Evolutionary conservation across 108 stramenopile genomes (phyloP), one percentile per base, ranked within the genome.

Genomic region (Pseudonitzschia delicatissima): DNA sequence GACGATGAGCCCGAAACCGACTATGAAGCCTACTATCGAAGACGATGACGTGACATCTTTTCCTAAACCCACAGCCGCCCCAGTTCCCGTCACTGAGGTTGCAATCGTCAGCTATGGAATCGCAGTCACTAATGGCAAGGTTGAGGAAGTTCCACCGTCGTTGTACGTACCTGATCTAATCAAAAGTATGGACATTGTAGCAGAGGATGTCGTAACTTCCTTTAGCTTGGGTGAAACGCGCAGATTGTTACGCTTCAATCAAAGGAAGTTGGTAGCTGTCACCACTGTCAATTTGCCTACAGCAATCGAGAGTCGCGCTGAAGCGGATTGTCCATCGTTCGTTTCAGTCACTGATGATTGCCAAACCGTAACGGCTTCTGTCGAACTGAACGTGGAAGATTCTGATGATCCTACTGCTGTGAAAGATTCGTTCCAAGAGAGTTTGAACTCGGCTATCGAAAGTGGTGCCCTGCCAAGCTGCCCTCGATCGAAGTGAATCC

Each of bases 381-480:
- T 61, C 12, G 31, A 37, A 5, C 11, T 61, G 5, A 25, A 26
- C 20, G 12, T 55, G 8, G 29, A n/a, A 2, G 17, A 7, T 35
- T 12, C 12, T 42, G 57, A 35, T 17, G 33, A 59, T 69, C 45
- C 50, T 5, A 68, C 57, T 31, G 53, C 4, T 31, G 62, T 29
- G 1, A 29, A 64, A 27, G 34, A 57, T 11, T 51, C 51, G 39
- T 64, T 72, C 13, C 36, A 68, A 47, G 28, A 35, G 6, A 61
- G 44, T 42, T 45, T 67, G 44, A 58, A 45, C 3, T 13, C 47
- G 6, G 73, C 80, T 23, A 77, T 82, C 50, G 36, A 50, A 28
- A 37, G 40, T 23, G 76, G 73, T 5, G 50, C 47, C 3, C 39
- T 82, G 21, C 72, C n/a, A 73, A 44, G 66, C 13, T 20, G 37